phyloP scores from a whole-genome alignment of 345 rosid genomes.

The Hibiscus mutabilis region DNA sequence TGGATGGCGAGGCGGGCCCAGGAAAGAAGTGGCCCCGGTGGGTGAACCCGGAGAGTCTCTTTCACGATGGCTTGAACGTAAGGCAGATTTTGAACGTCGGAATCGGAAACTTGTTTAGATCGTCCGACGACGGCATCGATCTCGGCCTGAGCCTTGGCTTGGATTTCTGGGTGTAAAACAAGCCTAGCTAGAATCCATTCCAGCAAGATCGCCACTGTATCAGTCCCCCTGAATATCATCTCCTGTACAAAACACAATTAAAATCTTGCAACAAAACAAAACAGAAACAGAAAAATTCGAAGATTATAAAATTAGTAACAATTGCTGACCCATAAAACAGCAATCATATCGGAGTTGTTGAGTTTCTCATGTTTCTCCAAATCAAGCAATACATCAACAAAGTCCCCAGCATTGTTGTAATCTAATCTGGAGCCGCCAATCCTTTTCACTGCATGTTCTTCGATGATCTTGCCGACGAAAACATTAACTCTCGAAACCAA shows the following conservation, averaged over 20 bases:
- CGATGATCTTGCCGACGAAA: constrained; percentile 51
- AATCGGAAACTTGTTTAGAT: constrained; percentile 30
- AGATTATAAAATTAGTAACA: background rate
- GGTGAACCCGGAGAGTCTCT: constrained; percentile 72
- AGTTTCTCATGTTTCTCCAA: constrained; percentile 48
- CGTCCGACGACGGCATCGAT: constrained; percentile 37
- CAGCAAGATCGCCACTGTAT: constrained; percentile 47
- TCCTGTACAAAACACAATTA: constrained; percentile 26
- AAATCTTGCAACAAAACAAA: constrained; percentile 4
- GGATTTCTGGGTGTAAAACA: constrained; percentile 47
- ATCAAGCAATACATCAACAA: constrained; percentile 74
- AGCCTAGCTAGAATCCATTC: constrained; percentile 65
- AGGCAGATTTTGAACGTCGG: constrained; percentile 50
- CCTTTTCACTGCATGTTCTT: constrained; percentile 45
- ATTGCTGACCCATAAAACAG: constrained; percentile 67
- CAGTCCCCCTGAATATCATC: constrained; percentile 63
- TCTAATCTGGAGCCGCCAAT: background rate
- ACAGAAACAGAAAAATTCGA: background rate
- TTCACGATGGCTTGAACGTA: constrained; percentile 60
- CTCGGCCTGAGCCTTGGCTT: constrained; percentile 54
- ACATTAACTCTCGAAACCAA: constrained; percentile 47
- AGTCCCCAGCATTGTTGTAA: constrained; percentile 29
- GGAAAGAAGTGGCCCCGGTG: constrained; percentile 85
- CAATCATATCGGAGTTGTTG: constrained; percentile 64
- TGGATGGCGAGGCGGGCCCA: constrained; percentile 83